These are phyloP conservation scores for Mycena kentingensis DNA, from an alignment of 768 basidiomycete genomes.

Conservation along the genomic window DNA sequence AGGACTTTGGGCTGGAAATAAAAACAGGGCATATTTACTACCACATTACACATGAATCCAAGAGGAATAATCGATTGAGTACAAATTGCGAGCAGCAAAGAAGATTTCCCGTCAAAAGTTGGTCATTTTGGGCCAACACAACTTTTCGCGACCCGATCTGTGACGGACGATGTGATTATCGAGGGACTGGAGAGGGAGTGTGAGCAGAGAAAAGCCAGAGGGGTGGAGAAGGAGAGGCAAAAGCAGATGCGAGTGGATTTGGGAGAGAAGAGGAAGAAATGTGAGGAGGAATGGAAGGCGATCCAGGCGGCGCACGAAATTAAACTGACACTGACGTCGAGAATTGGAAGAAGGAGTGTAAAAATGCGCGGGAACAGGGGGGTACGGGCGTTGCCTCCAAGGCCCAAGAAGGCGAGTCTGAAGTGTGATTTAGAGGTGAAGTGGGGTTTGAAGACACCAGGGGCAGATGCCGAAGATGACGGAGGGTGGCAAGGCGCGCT, in stretches of 20 bases:
- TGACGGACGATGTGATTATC: conserved; percentile 47
- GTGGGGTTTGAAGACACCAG: background rate
- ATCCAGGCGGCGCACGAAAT: background rate
- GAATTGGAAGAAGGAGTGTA: background rate
- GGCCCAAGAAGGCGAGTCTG: background rate
- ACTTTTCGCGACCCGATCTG: no score
- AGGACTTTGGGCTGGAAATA: no score
- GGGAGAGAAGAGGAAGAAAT: background rate
- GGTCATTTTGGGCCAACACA: no score
- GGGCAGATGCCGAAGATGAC: background rate
- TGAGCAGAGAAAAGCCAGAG: background rate
- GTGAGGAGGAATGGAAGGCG: background rate
- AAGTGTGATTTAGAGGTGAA: background rate
- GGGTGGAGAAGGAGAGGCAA: conserved; percentile 41
- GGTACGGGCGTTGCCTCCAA: background rate
- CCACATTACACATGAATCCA: no score
- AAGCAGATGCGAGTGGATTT: conserved; percentile 26
- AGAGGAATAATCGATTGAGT: no score
- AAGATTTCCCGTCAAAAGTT: no score
- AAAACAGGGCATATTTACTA: no score
- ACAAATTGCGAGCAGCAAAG: no score
- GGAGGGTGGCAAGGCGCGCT: no score
- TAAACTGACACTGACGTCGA: background rate
- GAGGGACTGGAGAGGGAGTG: background rate
- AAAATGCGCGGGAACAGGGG: background rate